phyloP scores from a whole-genome alignment of 164 flowering plant species.

The Sedum album region DNA sequence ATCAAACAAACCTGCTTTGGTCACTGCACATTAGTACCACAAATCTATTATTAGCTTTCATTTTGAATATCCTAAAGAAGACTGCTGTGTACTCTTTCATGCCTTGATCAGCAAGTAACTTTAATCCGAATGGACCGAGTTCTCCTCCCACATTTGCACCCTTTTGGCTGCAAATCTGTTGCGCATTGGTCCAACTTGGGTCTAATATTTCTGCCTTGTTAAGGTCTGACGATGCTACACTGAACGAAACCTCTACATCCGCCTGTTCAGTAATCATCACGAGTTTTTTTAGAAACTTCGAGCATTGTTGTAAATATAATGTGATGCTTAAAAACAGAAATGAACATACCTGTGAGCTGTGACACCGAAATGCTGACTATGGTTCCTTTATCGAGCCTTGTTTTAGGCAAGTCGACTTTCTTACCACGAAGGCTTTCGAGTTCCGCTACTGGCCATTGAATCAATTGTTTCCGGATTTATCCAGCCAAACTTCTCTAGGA shows the following conservation, averaged over 20 bases:
- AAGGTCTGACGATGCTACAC: conserved; percentile 11
- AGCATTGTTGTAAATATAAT: no score
- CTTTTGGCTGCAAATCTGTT: conserved; percentile 31
- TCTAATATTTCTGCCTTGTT: conserved; percentile 32
- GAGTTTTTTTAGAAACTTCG: neutral
- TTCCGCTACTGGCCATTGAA: conserved; percentile 30
- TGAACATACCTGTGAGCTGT: conserved; percentile 32
- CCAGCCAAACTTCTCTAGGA: conserved; percentile 28
- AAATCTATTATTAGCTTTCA: conserved; percentile 14
- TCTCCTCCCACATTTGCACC: conserved; percentile 31
- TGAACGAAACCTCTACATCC: conserved; percentile 46
- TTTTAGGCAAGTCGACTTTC: neutral
- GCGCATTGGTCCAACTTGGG: conserved; percentile 38
- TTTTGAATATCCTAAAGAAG: conserved; percentile 48
- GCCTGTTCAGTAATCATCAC: conserved; percentile 18
- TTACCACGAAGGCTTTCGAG: conserved; percentile 20
- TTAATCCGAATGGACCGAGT: conserved; percentile 56
- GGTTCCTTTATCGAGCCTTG: conserved; percentile 17
- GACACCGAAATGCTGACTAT: conserved; percentile 23
- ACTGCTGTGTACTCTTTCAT: conserved; percentile 50
- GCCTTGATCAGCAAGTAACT: conserved; percentile 38
- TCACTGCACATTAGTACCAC: conserved; percentile 66
- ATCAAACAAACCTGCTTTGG: conserved; percentile 37
- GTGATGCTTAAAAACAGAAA: neutral
- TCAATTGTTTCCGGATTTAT: conserved; percentile 27